Conservation (phyloP, 2,329 filamentous ascomycete species). For the Fusarium sp. region DNA sequence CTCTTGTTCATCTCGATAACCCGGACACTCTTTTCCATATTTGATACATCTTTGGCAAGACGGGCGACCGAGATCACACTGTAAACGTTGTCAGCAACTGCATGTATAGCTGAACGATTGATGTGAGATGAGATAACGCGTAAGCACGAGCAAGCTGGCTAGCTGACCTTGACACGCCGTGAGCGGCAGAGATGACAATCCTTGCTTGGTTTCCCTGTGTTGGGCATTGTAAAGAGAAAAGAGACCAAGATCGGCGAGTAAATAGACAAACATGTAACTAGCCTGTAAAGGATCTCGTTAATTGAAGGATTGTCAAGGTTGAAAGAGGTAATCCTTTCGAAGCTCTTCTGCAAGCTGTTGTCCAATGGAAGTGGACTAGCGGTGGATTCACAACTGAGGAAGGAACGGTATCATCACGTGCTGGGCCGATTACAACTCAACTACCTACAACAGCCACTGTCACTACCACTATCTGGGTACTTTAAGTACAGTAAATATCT, state of each 20-base stretch:
- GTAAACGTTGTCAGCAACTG: conserved; percentile 18
- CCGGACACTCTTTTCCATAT: conserved; percentile 55
- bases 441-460: neutral
- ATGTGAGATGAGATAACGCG: conserved; percentile 15
- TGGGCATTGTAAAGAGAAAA: conserved; percentile 50
- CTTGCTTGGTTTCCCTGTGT: conserved; percentile 55
- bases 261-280: conserved; percentile 1
- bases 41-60: conserved; percentile 56
- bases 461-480: neutral
- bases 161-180: conserved; percentile 56
- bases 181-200: conserved; percentile 57
- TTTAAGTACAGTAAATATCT: neutral
- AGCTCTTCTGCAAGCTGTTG: conserved; percentile 19
- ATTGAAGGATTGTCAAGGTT: conserved; percentile 27
- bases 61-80: conserved; percentile 57
- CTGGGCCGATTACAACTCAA: neutral
- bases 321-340: conserved; percentile 48
- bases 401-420: conserved; percentile 28
- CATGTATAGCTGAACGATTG: neutral
- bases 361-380: conserved; percentile 34
- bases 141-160: conserved; percentile 10
- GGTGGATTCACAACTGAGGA: conserved; percentile 2
- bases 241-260: neutral
- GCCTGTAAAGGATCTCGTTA: conserved; percentile 8
- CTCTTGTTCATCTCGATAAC: conserved; percentile 55